phyloP scores from a whole-genome alignment of 305 asterid genomes.

The Solanum hybrid region DNA sequence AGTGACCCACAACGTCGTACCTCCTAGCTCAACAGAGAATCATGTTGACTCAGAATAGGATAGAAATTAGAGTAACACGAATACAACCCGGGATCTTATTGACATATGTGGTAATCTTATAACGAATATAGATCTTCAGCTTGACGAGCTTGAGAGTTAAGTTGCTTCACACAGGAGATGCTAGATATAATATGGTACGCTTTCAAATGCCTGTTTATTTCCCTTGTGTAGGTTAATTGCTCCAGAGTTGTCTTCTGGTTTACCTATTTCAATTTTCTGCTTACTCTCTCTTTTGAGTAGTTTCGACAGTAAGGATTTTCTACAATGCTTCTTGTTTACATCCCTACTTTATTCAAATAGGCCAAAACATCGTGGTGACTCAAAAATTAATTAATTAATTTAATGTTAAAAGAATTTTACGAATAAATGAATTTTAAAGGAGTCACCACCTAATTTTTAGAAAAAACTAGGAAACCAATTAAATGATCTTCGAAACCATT shows the following conservation, averaged over 20 bases:
- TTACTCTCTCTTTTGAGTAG: neutral
- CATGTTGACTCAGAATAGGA: neutral
- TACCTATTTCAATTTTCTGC: neutral
- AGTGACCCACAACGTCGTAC: neutral
- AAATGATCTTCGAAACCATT: neutral
- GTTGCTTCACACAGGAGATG: neutral
- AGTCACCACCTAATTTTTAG: neutral
- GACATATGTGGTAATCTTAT: neutral
- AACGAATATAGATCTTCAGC: neutral
- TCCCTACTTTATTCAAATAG: too few species aligned
- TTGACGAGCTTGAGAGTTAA: neutral
- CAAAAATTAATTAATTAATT: too few species aligned
- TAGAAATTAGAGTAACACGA: neutral
- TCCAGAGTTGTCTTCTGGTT: neutral
- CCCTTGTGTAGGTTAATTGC: neutral
- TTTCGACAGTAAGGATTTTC: neutral
- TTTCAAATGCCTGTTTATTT: neutral
- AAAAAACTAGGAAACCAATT: neutral
- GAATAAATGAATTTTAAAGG: neutral
- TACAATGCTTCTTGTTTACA: neutral
- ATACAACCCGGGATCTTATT: neutral
- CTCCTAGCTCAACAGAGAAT: neutral
- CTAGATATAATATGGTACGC: neutral
- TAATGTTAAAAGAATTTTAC: too few species aligned
- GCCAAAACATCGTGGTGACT: too few species aligned